Conservation (phyloP, 2,329 filamentous ascomycete genomes). For the Davidsoniella eucalypti region DNA sequence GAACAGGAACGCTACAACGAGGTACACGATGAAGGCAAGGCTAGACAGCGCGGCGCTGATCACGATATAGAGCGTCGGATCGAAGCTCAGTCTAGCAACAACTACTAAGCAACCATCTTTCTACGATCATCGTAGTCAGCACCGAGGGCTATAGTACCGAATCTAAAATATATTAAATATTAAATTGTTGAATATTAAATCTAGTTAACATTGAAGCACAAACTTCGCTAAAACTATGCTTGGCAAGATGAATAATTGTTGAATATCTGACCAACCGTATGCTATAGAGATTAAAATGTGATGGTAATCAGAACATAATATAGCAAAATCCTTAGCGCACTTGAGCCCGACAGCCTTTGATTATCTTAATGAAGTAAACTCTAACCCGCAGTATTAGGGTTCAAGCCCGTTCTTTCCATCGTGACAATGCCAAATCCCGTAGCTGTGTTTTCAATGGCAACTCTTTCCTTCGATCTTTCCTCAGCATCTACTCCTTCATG, state of each 20-base stretch:
- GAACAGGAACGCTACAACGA: conserved; percentile 48
- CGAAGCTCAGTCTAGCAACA: conserved; percentile 21
- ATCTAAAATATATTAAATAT: no score
- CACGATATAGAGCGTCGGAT: conserved; percentile 61
- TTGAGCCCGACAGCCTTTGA: no score
- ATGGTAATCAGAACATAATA: neutral
- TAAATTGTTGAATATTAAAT: no score
- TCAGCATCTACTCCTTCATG: neutral
- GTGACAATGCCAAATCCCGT: no score
- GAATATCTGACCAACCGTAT: neutral
- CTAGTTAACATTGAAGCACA: neutral
- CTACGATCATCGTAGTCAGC: no score
- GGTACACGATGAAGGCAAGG: conserved; percentile 71
- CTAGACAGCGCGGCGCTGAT: conserved; percentile 68
- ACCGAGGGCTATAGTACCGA: no score
- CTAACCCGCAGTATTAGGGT: no score
- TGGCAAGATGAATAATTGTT: neutral
- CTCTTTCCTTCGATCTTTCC: neutral
- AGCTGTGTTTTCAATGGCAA: neutral
- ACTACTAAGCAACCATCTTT: no score
- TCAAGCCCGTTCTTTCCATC: no score
- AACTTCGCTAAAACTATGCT: neutral
- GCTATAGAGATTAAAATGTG: neutral
- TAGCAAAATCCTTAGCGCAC: neutral
- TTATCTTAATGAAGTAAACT: no score